Conservation (phyloP, 2,329 filamentous ascomycete genomes). For the Fusarium tuaranense region DNA sequence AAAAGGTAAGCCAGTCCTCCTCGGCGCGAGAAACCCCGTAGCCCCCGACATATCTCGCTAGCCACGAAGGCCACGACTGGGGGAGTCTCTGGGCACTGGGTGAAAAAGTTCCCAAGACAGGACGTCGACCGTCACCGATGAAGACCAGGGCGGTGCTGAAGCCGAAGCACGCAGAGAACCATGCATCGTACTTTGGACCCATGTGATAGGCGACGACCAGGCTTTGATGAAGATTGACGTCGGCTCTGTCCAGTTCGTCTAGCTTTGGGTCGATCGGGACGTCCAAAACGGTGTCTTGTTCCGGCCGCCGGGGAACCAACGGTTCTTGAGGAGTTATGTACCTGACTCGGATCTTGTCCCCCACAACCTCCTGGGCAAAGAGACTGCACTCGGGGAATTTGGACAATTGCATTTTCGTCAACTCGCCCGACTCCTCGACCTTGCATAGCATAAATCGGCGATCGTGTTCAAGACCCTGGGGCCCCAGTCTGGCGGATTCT, state of each 20-base stretch:
- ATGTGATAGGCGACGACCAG: slow-evolving; percentile 71
- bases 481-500: slow-evolving; percentile 63
- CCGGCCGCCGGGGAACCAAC: slow-evolving; percentile 52
- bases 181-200: slow-evolving; percentile 68
- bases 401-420: slow-evolving; percentile 71
- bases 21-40: slow-evolving; percentile 9
- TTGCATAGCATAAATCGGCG: slow-evolving; percentile 77
- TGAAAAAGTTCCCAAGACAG: slow-evolving; percentile 69
- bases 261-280: slow-evolving; percentile 69
- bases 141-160: slow-evolving; percentile 72
- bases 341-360: slow-evolving; percentile 54
- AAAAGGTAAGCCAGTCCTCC: slow-evolving; percentile 72
- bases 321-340: slow-evolving; percentile 55
- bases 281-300: slow-evolving; percentile 56
- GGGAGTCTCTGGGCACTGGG: slow-evolving; percentile 49
- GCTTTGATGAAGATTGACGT: slow-evolving; percentile 71
- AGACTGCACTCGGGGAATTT: slow-evolving; percentile 70
- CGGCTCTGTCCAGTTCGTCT: slow-evolving; percentile 57
- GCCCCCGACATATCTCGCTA: slow-evolving; percentile 49
- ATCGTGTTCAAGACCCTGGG: slow-evolving; percentile 74
- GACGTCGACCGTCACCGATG: slow-evolving; percentile 70
- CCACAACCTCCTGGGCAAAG: slow-evolving; percentile 69
- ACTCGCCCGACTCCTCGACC: slow-evolving; percentile 54
- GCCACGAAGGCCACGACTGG: slow-evolving; percentile 51
- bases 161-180: slow-evolving; percentile 77